These are phyloP conservation scores for Teunomyces funiuensis DNA, from an alignment of 805 yeast genomes.

Conservation along the genomic window DNA sequence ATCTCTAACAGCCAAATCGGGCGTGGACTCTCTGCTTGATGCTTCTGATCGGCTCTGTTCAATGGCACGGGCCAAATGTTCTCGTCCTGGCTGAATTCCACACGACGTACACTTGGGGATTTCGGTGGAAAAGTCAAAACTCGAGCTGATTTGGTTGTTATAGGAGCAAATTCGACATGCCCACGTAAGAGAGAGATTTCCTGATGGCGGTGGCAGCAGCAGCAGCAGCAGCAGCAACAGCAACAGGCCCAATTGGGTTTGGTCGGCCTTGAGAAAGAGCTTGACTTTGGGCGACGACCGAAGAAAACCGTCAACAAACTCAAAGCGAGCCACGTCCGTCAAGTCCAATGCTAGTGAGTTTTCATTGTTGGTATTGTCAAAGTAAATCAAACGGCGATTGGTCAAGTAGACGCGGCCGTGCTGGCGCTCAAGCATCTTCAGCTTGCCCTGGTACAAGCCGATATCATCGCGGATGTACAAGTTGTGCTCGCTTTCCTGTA, in stretches of 20 bases:
- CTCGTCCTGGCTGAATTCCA: conserved; percentile 30
- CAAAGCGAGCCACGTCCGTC: conserved; percentile 38
- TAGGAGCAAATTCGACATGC: conserved; percentile 87
- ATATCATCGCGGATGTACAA: conserved; percentile 42
- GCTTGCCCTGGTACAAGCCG: conserved; percentile 79
- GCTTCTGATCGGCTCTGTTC: neutral
- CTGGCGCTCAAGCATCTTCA: conserved; percentile 62
- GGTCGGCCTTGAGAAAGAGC: conserved; percentile 19
- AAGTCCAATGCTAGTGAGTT: conserved; percentile 51
- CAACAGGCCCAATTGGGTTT: neutral
- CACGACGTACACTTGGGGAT: conserved; percentile 41
- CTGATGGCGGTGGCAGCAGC: conserved; percentile 3
- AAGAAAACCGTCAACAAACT: conserved; percentile 55
- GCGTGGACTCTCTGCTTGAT: conserved; percentile 12
- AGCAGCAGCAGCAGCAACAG: neutral
- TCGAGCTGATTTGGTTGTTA: conserved; percentile 43
- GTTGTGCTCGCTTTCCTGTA: conserved; percentile 31
- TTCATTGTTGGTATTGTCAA: conserved; percentile 50
- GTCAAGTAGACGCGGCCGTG: conserved; percentile 81
- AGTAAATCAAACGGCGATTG: conserved; percentile 66
- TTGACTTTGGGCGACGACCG: conserved; percentile 79
- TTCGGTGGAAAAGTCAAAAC: conserved; percentile 16
- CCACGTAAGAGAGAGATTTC: conserved; percentile 57
- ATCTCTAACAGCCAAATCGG: conserved; percentile 16
- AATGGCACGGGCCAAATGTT: conserved; percentile 1